Base-by-base conservation (phyloP, 345 rosid species). In the Arabis hirsuta region DNA sequence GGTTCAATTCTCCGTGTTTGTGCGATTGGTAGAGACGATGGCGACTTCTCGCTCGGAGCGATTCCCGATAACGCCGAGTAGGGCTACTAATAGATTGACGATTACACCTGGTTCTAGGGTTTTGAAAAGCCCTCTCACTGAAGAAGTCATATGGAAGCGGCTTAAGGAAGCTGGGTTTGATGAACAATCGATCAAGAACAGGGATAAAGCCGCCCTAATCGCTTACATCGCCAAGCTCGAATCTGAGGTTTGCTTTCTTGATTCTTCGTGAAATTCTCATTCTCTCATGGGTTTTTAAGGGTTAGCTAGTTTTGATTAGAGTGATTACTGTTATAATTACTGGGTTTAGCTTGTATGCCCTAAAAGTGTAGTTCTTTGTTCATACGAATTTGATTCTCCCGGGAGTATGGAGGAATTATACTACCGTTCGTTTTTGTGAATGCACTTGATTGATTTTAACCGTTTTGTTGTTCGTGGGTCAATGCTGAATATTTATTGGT, bases 131-230 rank as follows among this genome's bases (percentile, higher is more conserved):
- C 82, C 90, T 19, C 34, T 86, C 11, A 69, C 74, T 52, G 96
- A 90, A 42, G 94, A 86, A 13, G 69, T 83, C 43, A 72, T 87
- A 78, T 87, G 96, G 97, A 87, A 72, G 72, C 88, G 96, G 5
- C 94, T 93, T 60, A 88, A 80, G 74, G 98, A 90, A 10, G 90
- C 96, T 34, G 98, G 98, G 9, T 85, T 93, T 64, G 94, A 93
- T 63, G 98, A 90, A 75, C 90, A 86, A 51, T 85, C 96, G 4
- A 83, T 93, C 73, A 90, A 88, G 76, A 78, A 82, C 44, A 80
- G 96, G 36, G 98, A 93, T 77, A 93, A 93, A 75, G 96, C 96
- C 4, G 88, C 98, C 27, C 81, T 93, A 14, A 84, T 93, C n/a
- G 87, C 90, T 2, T 93, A 90, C 63, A 93, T 93, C 53, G 92